phyloP scores from a whole-genome alignment of 441 rosid genomes.

The Geranium incanum region DNA sequence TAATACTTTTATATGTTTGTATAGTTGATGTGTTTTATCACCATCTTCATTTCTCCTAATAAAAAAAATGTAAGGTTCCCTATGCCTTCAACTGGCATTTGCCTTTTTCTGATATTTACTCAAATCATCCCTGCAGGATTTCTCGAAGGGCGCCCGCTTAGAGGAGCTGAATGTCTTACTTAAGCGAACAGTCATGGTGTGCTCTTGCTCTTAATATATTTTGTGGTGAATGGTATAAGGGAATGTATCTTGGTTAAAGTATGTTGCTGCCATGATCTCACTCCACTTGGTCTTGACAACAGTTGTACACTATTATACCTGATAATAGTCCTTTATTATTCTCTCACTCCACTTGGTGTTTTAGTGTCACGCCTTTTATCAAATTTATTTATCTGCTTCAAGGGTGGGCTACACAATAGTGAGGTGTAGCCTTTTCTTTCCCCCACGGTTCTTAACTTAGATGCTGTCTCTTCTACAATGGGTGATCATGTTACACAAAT shows the following conservation, averaged over 20 bases:
- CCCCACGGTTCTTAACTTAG: not conserved
- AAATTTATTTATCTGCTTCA: not conserved
- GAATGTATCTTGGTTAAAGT: not conserved
- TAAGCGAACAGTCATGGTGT: constrained; percentile 84
- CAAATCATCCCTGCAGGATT: constrained; percentile 50
- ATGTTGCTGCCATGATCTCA: not conserved
- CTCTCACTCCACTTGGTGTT: not conserved
- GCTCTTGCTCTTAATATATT: constrained; percentile 24
- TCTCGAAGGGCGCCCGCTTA: constrained; percentile 81
- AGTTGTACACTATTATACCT: not conserved
- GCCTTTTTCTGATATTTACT: constrained; percentile 12
- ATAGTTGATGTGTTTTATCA: constrained; percentile 16
- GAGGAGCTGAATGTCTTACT: constrained; percentile 82
- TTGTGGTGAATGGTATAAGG: not conserved
- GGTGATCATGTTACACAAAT: not conserved
- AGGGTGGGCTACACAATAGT: not conserved
- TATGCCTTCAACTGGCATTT: constrained; percentile 8
- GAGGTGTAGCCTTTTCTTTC: not conserved
- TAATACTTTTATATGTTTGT: constrained; percentile 9
- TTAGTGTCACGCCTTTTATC: not conserved
- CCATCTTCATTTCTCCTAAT: not conserved
- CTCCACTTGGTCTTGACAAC: not conserved
- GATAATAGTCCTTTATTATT: not conserved
- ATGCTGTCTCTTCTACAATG: not conserved
- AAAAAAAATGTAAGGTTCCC: not conserved